A percentile compares a stretch with the other conserved stretches of the same genome.
These are phyloP conservation scores for Pseudonitzschia multistriata DNA, from an alignment of 108 stramenopile species.

Conservation along the genomic window DNA sequence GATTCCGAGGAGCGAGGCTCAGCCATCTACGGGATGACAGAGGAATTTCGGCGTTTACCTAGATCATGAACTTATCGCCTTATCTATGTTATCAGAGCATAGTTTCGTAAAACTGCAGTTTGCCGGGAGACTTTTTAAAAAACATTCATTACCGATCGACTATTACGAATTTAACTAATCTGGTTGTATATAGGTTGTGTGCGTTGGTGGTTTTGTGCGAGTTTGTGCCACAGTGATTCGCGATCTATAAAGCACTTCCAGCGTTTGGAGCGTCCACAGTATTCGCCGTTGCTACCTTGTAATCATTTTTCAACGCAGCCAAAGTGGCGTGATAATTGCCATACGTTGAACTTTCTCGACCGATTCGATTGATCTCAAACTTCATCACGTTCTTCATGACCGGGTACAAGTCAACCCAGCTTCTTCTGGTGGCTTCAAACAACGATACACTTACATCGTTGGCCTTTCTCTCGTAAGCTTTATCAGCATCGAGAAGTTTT, in stretches of 20 bases:
- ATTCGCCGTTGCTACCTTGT: slow-evolving; percentile 8
- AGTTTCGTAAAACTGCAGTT: too few species aligned
- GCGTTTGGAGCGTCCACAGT: slow-evolving; percentile 4
- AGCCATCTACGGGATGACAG: too few species aligned
- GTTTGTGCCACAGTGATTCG: too few species aligned
- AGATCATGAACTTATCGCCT: too few species aligned
- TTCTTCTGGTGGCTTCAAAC: slow-evolving; percentile 3
- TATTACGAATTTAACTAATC: too few species aligned
- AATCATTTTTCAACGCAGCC: slow-evolving; percentile 21
- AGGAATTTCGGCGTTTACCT: too few species aligned
- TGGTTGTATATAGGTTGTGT: too few species aligned
- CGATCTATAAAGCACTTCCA: slow-evolving; percentile 15
- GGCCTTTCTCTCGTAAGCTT: slow-evolving; percentile 10
- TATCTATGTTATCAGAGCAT: too few species aligned
- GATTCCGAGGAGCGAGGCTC: too few species aligned
- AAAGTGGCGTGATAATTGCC: slow-evolving; percentile 18
- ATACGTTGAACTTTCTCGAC: slow-evolving; percentile 17
- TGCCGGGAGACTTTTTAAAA: too few species aligned
- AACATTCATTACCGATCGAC: too few species aligned
- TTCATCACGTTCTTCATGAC: slow-evolving; percentile 25
- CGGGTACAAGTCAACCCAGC: slow-evolving; percentile 20
- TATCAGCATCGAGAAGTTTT: slow-evolving; percentile 1
- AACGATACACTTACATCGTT: slow-evolving; percentile 3
- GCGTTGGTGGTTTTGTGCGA: too few species aligned
- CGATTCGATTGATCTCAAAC: slow-evolving; percentile 21